phyloP scores from a whole-genome alignment of 768 basidiomycete genomes.

The Asterophora lycoperdoides region DNA sequence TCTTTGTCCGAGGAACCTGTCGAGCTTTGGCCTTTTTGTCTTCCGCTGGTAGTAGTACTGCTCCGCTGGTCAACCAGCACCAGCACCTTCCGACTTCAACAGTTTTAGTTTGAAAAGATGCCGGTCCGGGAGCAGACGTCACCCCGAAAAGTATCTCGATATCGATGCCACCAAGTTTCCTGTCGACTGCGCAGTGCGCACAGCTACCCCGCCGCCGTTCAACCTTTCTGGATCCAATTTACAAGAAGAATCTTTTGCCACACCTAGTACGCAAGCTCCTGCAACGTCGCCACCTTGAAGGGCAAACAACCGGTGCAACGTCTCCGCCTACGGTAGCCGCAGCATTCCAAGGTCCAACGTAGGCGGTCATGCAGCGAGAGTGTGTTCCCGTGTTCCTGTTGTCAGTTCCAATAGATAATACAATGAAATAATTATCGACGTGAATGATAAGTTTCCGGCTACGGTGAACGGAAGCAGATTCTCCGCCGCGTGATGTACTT shows the following conservation, averaged over 20 bases:
- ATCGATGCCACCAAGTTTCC: not conserved
- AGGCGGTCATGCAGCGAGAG: conserved; percentile 68
- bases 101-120: conserved; percentile 3
- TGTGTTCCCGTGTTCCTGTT: conserved; percentile 49
- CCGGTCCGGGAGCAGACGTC: conserved; percentile 2
- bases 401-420: conserved; percentile 34
- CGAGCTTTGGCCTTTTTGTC: conserved; percentile 1
- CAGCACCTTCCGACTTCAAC: conserved; percentile 1
- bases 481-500: too few relatives aligned
- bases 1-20: conserved; percentile 12
- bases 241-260: conserved; percentile 4
- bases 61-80: not conserved
- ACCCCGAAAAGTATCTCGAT: not conserved
- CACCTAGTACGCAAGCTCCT: conserved; percentile 11
- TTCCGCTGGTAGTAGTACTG: not conserved
- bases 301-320: not conserved
- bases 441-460: too few relatives aligned
- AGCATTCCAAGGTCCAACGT: conserved; percentile 28
- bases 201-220: conserved; percentile 15
- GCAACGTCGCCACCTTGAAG: conserved; percentile 8
- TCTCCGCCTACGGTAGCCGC: not conserved
- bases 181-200: conserved; percentile 1
- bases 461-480: too few relatives aligned
- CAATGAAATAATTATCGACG: too few relatives aligned
- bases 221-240: conserved; percentile 11